Evolutionary conservation across 2,329 filamentous ascomycete species (phyloP), one percentile per base, ranked within the genome.

Genomic region (Aspergillus brasiliensis): DNA sequence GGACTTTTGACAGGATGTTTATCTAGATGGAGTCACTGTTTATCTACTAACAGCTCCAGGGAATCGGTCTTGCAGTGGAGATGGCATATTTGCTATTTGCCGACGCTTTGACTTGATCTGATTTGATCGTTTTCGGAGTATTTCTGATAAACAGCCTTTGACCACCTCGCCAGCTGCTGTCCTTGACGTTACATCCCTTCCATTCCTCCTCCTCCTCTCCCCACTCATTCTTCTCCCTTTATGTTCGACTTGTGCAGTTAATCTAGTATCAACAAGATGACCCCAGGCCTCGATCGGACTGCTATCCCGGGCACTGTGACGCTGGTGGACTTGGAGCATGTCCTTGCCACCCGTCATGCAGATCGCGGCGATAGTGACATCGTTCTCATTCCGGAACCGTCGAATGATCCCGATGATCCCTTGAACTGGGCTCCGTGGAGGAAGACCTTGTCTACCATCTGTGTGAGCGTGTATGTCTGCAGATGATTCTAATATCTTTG

Each of bases 391-490:
- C 79, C 79, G 0, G 66, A 71, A 2, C 81, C 80, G 0, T 81
- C 78, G 1, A 65, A 69, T 42, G 78, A 82, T 61, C 79, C 78
- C 1, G 77, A 82, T 57, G 80, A 82, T 62, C 79, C 80, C 11
- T 66, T 82, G 51, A 81, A 81, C 49, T 81, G 80, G 80, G 72
- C 75, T n/a, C 69, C 64, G 5, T 64, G 69, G n/a, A 73, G 80
- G 42, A 82, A 82, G 61, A 54, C 75, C 5, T 57, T 80, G 21
- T 78, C 78, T 1, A 78, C 77, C 1, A 69, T 75, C 5, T 79
- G 75, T 59, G 76, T 77, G 53, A 78, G 76, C 63, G 71, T 81
- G 62, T 78, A 57, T 63, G 75, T 69, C 8, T 51, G 34, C 8
- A n/a, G 19, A 38, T 28, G 34, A 13, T 4, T 34, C 31, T 34